phyloP scores from a whole-genome alignment of 2,329 filamentous ascomycete genomes.

The Microcyclospora pomicola region DNA sequence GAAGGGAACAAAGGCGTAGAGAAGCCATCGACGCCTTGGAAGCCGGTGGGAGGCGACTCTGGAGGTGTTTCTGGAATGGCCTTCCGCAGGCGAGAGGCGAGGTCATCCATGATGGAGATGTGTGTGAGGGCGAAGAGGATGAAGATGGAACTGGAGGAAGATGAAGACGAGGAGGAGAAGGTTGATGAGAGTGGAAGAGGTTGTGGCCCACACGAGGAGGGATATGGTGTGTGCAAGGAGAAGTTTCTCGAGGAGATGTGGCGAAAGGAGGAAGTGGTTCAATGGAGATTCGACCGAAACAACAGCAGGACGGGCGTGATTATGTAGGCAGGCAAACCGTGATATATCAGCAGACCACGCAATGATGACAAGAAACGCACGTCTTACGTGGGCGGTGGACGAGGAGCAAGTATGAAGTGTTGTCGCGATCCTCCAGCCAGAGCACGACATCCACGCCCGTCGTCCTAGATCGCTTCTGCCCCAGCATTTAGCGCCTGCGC shows the following conservation, averaged over 20 bases:
- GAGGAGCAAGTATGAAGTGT: too few species aligned
- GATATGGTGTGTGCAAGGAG: neutral
- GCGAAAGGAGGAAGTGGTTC: too few species aligned
- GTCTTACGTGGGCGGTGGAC: too few species aligned
- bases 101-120: conserved; percentile 9
- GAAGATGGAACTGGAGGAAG: conserved; percentile 1
- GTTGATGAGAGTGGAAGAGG: neutral
- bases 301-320: too few species aligned
- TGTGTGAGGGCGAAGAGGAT: neutral
- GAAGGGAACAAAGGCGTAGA: conserved; percentile 25
- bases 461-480: too few species aligned
- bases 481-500: too few species aligned
- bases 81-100: conserved; percentile 15
- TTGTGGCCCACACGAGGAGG: neutral
- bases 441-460: too few species aligned
- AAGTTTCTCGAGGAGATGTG: neutral
- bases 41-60: conserved; percentile 24
- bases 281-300: too few species aligned
- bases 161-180: neutral
- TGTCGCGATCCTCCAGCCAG: too few species aligned
- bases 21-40: conserved; percentile 26
- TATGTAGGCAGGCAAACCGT: too few species aligned
- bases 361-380: too few species aligned
- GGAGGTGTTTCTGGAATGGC: conserved; percentile 22
- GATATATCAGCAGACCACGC: too few species aligned